Evolutionary conservation across 1,284 basidiomycete species (phyloP).

Genomic region (Marasmius fiardii): DNA sequence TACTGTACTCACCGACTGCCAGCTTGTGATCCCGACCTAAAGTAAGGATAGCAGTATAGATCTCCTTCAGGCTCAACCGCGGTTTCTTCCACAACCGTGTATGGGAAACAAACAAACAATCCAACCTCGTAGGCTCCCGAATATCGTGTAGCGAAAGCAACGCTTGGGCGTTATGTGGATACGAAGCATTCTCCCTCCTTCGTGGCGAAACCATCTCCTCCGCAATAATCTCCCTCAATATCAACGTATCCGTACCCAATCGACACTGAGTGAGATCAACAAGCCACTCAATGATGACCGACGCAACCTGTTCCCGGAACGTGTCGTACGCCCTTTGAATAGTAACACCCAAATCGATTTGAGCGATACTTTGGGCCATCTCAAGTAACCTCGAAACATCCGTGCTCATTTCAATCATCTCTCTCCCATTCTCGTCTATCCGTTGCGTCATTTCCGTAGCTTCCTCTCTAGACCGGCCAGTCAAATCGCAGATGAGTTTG

Average conservation of each 20-base stretch:
- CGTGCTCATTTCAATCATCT: slow-evolving; percentile 77
- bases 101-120: slow-evolving; percentile 78
- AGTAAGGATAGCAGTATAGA: slow-evolving; percentile 77
- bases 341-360: slow-evolving; percentile 92
- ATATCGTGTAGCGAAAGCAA: slow-evolving; percentile 48
- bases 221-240: slow-evolving; percentile 72
- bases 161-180: slow-evolving; percentile 28
- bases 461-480: slow-evolving; percentile 57
- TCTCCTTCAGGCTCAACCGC: slow-evolving; percentile 75
- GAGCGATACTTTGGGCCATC: slow-evolving; percentile 76
- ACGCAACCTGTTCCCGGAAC: slow-evolving; percentile 85
- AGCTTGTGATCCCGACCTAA: slow-evolving; percentile 75
- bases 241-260: slow-evolving; percentile 61
- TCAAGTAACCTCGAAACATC: slow-evolving; percentile 72
- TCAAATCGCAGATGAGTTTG: slow-evolving; percentile 72
- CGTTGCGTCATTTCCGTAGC: slow-evolving; percentile 63
- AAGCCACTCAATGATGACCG: slow-evolving; percentile 84
- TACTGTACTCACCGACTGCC: slow-evolving; percentile 57
- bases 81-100: slow-evolving; percentile 83
- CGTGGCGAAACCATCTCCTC: slow-evolving; percentile 67
- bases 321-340: slow-evolving; percentile 87
- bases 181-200: slow-evolving; percentile 40
- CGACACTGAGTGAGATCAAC: slow-evolving; percentile 76
- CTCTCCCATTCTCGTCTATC: slow-evolving; percentile 85
- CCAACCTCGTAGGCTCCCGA: slow-evolving; percentile 58